Evolutionary conservation across 2,329 filamentous ascomycete genomes (phyloP), one percentile per base, ranked within the genome.

Genomic region (Neospermospora avenae): DNA sequence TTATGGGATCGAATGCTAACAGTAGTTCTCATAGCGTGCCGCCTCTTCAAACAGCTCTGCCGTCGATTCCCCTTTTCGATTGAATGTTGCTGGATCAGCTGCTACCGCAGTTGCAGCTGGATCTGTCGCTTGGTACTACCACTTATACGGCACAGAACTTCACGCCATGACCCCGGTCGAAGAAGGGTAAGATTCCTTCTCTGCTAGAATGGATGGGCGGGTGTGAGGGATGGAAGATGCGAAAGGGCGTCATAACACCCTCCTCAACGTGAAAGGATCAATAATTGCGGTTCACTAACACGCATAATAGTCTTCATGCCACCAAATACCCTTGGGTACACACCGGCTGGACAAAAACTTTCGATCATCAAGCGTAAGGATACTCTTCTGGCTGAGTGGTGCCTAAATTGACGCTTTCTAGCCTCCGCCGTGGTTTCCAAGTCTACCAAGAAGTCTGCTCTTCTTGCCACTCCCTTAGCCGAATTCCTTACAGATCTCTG

Each of bases 381-480:
- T 42, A 22, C 35, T 25, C 14, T 61, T 55, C 56, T 45, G 59
- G 37, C 54, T 58, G 56, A 34, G 48, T 37, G 10, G 5, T n/a
- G 2, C 20, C 5, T 46, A 41, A 61, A 65, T 60, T 67, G 44
- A 70, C 60, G 67, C 63, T 64, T 66, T 67, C 5, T 67, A 96
- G 93, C 72, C 92, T 99, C 69, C 95, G 95, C 77, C 93, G 95
- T 82, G 95, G 95, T 80, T 99, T 98, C 87, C 93, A 96, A 81
- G 95, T 99, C 75, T 99, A 99, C 84, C 91, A 89, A 71, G 95
- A 99, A 81, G 95, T 99, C 74, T 99, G 95, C 84, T 87, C 93
- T 64, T 91, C 91, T 71, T 99, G 95, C 86, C 95, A 99, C 84
- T 99, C 95, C 65, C 88, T 99, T 66, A 88, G 83, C 78, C 91